Conservation (phyloP, 2,329 filamentous ascomycete species). For the Paraphoma chrysanthemicola region DNA sequence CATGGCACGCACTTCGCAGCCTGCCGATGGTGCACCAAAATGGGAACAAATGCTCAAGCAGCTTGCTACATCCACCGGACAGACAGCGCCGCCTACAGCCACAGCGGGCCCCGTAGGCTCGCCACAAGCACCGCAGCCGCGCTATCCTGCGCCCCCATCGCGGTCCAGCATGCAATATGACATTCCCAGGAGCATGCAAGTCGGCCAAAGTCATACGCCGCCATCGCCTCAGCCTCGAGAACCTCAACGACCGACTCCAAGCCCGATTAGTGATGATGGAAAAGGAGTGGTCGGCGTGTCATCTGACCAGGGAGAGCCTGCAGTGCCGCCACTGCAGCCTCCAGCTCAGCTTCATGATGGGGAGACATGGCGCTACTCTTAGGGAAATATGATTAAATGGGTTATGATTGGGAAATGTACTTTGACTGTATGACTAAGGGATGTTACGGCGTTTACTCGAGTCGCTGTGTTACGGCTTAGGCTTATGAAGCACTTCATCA, state of each 20-base stretch:
- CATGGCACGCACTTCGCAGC: conserved; percentile 34
- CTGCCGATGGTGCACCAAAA: conserved; percentile 30
- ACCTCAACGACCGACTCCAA: conserved; percentile 38
- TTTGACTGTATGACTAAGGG: conserved; percentile 10
- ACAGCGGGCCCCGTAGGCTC: conserved; percentile 2
- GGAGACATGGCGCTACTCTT: conserved; percentile 43
- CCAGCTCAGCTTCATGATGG: conserved; percentile 25
- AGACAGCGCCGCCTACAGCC: conserved; percentile 10
- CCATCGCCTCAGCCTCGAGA: conserved; percentile 22
- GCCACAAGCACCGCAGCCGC: conserved; percentile 23
- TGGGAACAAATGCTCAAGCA: conserved; percentile 47
- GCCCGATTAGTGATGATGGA: conserved; percentile 43
- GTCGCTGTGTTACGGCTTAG: background rate
- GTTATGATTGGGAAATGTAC: conserved; percentile 8
- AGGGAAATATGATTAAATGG: background rate
- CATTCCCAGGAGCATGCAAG: conserved; percentile 17
- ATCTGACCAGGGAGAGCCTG: conserved; percentile 9
- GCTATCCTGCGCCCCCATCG: conserved; percentile 18
- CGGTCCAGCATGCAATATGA: conserved; percentile 21
- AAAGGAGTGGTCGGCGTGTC: conserved; percentile 17
- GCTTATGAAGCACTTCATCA: background rate
- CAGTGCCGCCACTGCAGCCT: conserved; percentile 9
- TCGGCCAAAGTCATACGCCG: conserved; percentile 13
- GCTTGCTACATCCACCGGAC: conserved; percentile 29
- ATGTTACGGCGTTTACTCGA: background rate